phyloP scores from a whole-genome alignment of 2,329 filamentous ascomycete genomes.

The Dissoconium aciculare region DNA sequence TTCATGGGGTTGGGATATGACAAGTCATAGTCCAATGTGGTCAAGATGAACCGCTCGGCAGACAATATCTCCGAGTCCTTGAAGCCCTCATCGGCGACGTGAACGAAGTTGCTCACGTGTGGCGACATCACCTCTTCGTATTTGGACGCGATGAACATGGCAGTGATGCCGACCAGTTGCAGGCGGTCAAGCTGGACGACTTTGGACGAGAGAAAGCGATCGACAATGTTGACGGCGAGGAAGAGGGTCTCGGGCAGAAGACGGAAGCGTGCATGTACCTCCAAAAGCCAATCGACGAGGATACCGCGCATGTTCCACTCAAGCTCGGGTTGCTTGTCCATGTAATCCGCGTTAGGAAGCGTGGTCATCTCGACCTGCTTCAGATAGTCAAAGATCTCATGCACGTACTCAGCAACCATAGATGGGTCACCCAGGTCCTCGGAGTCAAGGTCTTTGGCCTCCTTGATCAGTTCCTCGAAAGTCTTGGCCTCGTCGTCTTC shows the following conservation, averaged over 20 bases:
- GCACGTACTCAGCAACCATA: constrained; percentile 96
- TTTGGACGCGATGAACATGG: constrained; percentile 99
- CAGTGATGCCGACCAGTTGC: constrained; percentile 90
- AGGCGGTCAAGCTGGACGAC: constrained; percentile 91
- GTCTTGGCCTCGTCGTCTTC: constrained; percentile 23
- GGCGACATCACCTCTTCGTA: constrained; percentile 97
- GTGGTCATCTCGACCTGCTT: constrained; percentile 66
- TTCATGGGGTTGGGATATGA: constrained; percentile 99
- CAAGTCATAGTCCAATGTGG: constrained; percentile 85
- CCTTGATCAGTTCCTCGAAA: constrained; percentile 24
- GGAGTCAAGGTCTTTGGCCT: constrained; percentile 54
- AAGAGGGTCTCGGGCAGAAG: constrained; percentile 92
- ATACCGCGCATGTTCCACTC: constrained; percentile 99
- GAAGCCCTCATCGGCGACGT: constrained; percentile 94
- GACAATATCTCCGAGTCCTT: constrained; percentile 87
- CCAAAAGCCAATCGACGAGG: constrained; percentile 93
- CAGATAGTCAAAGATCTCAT: constrained; percentile 94
- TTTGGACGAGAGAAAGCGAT: constrained; percentile 90
- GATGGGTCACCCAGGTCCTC: constrained; percentile 88
- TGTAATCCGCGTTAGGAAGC: constrained; percentile 86
- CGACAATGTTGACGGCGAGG: constrained; percentile 93
- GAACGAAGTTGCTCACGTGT: constrained; percentile 91
- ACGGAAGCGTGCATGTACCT: constrained; percentile 93
- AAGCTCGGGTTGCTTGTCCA: constrained; percentile 82
- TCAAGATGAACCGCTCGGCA: constrained; percentile 89